A percentile compares a stretch with the other conserved stretches of the same genome.
Evolutionary conservation across 345 rosid genomes (phyloP).

Genomic region (Linum lewisii): DNA sequence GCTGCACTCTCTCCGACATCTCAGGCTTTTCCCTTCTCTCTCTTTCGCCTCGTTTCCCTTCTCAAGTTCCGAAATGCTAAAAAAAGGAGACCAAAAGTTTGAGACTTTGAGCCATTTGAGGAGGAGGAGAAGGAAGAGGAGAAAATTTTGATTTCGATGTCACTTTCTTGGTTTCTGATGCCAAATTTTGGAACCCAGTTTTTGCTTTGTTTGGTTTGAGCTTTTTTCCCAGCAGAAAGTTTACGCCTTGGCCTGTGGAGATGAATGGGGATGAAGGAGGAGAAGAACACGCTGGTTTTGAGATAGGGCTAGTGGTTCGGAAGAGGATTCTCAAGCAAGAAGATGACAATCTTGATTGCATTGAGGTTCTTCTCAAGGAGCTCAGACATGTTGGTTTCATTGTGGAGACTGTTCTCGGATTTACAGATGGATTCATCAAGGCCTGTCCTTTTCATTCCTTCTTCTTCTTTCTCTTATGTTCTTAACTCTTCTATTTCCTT

Average conservation of each 20-base stretch:
- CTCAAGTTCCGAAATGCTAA: background rate
- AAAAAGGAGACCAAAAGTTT: background rate
- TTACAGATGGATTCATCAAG: constrained; percentile 70
- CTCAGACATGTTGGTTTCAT: constrained; percentile 51
- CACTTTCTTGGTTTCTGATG: background rate
- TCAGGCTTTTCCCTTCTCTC: constrained; percentile 4
- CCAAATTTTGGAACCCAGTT: constrained; percentile 3
- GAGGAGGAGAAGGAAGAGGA: background rate
- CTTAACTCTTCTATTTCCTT: no score
- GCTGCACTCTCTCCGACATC: background rate
- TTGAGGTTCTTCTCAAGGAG: constrained; percentile 56
- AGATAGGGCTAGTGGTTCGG: constrained; percentile 69
- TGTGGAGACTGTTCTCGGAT: constrained; percentile 56
- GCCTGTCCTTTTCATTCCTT: constrained; percentile 21
- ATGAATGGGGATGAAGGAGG: constrained; percentile 47
- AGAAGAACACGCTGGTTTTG: constrained; percentile 36
- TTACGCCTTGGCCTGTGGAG: constrained; percentile 14
- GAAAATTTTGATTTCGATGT: background rate
- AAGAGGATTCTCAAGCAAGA: constrained; percentile 32
- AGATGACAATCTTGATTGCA: constrained; percentile 37
- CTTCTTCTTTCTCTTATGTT: background rate
- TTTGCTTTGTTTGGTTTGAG: background rate
- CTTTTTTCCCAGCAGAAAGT: background rate
- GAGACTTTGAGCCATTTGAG: background rate
- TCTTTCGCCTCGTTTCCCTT: background rate